A percentile compares a stretch with the other conserved stretches of the same genome.
Evolutionary conservation across 129 eudicot species (phyloP).

Genomic region (Chrysanthemum lavandulifolium): DNA sequence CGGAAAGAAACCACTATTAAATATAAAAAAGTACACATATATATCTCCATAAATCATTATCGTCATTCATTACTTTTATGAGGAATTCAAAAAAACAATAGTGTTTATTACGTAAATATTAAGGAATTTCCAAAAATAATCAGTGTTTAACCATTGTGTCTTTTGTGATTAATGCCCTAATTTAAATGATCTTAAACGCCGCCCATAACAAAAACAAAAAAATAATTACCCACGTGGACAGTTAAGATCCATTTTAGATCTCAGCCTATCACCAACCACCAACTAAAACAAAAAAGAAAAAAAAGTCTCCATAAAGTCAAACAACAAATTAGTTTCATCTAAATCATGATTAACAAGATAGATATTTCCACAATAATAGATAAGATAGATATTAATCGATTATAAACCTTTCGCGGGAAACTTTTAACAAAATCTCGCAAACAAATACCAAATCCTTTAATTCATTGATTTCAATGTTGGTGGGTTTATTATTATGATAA

Average conservation of each 20-base stretch:
- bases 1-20: no score
- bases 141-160: background rate
- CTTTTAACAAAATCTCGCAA: background rate
- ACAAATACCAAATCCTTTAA: background rate
- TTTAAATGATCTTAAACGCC: background rate
- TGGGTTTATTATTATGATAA: background rate
- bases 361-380: background rate
- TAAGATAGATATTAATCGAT: background rate
- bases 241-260: background rate
- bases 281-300: background rate
- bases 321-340: slow-evolving; percentile 15
- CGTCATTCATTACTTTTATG: no score
- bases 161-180: background rate
- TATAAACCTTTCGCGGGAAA: background rate
- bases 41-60: no score
- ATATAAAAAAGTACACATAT: no score
- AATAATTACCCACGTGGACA: slow-evolving; percentile 14
- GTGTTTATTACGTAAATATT: no score
- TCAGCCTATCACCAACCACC: no score
- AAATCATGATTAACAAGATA: background rate
- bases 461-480: background rate
- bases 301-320: slow-evolving; percentile 6
- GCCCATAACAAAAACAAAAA: background rate
- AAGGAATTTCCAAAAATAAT: no score
- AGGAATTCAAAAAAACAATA: no score